Conservation (phyloP, 768 basidiomycete species). For the Podaxis sp. region DNA sequence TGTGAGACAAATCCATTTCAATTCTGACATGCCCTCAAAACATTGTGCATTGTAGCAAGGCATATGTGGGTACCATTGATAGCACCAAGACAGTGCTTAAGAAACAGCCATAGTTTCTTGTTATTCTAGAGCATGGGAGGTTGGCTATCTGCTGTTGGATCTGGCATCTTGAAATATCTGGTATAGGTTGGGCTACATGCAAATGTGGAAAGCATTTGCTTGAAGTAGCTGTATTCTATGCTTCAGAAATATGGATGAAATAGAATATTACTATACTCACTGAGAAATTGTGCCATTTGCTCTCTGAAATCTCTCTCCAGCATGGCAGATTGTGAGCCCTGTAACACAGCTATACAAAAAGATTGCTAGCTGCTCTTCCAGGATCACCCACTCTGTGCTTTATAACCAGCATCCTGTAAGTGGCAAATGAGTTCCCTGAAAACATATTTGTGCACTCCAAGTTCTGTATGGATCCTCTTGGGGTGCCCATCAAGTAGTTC, state of each 20-base stretch:
- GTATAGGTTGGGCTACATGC: slow-evolving; percentile 14
- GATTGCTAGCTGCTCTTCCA: slow-evolving; percentile 13
- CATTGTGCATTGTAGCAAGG: slow-evolving; percentile 17
- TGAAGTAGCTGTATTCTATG: not conserved
- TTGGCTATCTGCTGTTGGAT: slow-evolving; percentile 8
- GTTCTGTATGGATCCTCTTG: too few species aligned
- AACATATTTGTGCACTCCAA: too few species aligned
- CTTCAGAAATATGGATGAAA: not conserved
- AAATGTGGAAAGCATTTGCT: slow-evolving; percentile 17
- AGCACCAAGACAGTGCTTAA: slow-evolving; percentile 30
- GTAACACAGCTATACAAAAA: slow-evolving; percentile 8
- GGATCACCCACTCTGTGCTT: too few species aligned
- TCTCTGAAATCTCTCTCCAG: slow-evolving; percentile 11
- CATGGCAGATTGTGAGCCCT: slow-evolving; percentile 4
- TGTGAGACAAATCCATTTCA: slow-evolving; percentile 31
- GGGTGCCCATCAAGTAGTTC: too few species aligned
- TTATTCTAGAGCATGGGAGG: slow-evolving; percentile 19
- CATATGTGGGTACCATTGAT: slow-evolving; percentile 31
- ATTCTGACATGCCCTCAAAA: slow-evolving; percentile 18
- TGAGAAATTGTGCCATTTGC: slow-evolving; percentile 5
- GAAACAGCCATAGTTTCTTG: slow-evolving; percentile 31
- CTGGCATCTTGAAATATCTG: slow-evolving; percentile 20
- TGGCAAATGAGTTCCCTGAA: too few species aligned
- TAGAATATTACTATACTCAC: not conserved
- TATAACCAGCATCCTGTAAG: too few species aligned